Conservation (phyloP, 2,329 filamentous ascomycete species). For the Tolypocladium pustulatum region DNA sequence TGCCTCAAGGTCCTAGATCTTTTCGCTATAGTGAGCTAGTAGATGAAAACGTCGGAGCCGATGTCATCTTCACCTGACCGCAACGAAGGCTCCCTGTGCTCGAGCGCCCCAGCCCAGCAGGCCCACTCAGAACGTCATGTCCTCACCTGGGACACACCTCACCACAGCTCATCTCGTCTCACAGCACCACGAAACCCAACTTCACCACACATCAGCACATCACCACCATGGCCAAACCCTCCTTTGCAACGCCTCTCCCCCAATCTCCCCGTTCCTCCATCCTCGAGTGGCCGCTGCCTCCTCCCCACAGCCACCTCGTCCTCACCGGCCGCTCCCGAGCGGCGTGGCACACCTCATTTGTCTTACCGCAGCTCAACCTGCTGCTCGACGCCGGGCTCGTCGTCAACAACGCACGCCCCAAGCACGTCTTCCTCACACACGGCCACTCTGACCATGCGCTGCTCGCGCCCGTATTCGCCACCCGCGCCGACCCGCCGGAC, state of each 20-base stretch:
- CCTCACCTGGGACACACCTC: too few relatives aligned
- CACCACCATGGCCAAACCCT: constrained; percentile 4
- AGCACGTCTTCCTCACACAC: constrained; percentile 39
- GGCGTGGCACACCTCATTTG: constrained; percentile 40
- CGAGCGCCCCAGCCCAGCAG: too few relatives aligned
- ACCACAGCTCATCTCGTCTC: neutral
- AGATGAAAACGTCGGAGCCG: too few relatives aligned
- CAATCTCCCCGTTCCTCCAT: constrained; percentile 32
- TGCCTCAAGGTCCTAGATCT: too few relatives aligned
- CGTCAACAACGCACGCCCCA: constrained; percentile 34
- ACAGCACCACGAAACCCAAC: neutral
- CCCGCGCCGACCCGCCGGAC: constrained; percentile 32
- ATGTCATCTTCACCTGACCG: too few relatives aligned
- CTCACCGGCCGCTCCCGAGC: constrained; percentile 37
- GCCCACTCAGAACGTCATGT: too few relatives aligned
- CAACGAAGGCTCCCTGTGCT: too few relatives aligned
- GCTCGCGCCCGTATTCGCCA: constrained; percentile 30
- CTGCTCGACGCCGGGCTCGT: constrained; percentile 37
- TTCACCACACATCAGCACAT: too few relatives aligned
- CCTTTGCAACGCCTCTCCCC: constrained; percentile 32
- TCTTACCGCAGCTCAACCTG: constrained; percentile 37
- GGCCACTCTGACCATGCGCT: constrained; percentile 37
- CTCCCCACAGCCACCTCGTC: constrained; percentile 28
- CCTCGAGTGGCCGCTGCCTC: constrained; percentile 34
- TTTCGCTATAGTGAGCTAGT: too few relatives aligned